phyloP scores from a whole-genome alignment of 2,329 filamentous ascomycete species.

The Metarhizium anisopliae region DNA sequence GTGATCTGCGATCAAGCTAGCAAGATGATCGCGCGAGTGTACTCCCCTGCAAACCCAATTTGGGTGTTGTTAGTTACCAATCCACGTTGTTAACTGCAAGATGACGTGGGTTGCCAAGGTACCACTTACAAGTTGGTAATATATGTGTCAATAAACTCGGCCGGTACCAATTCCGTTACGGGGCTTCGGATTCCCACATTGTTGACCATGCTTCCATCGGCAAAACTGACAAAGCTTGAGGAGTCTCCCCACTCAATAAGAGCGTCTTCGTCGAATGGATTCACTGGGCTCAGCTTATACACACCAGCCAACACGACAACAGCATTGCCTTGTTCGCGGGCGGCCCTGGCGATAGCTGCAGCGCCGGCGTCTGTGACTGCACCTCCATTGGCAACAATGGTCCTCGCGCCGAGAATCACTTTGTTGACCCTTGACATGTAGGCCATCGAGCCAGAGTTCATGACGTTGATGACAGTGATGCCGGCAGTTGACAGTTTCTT shows the following conservation, averaged over 20 bases:
- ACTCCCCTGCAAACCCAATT: constrained; percentile 39
- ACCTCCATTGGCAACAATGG: constrained; percentile 80
- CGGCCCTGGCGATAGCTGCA: constrained; percentile 73
- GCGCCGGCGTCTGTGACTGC: constrained; percentile 80
- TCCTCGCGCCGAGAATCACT: constrained; percentile 81
- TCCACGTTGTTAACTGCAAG: neutral
- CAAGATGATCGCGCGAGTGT: constrained; percentile 63
- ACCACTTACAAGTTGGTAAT: constrained; percentile 64
- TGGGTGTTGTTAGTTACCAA: neutral
- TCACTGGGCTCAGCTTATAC: constrained; percentile 88
- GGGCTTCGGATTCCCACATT: constrained; percentile 71
- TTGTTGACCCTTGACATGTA: constrained; percentile 96
- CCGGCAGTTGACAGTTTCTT: constrained; percentile 73
- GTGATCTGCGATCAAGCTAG: constrained; percentile 64
- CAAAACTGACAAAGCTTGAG: constrained; percentile 65
- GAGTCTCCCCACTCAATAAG: constrained; percentile 83
- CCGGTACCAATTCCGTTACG: constrained; percentile 72
- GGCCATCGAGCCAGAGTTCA: constrained; percentile 78
- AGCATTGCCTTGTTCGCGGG: constrained; percentile 70
- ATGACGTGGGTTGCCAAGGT: neutral
- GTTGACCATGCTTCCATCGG: constrained; percentile 71
- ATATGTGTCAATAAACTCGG: constrained; percentile 68
- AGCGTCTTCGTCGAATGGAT: constrained; percentile 72
- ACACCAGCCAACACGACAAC: constrained; percentile 86
- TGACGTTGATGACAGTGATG: constrained; percentile 73